phyloP scores from a whole-genome alignment of 352 stramenopile genomes.

The Phytophthora uliginosa region DNA sequence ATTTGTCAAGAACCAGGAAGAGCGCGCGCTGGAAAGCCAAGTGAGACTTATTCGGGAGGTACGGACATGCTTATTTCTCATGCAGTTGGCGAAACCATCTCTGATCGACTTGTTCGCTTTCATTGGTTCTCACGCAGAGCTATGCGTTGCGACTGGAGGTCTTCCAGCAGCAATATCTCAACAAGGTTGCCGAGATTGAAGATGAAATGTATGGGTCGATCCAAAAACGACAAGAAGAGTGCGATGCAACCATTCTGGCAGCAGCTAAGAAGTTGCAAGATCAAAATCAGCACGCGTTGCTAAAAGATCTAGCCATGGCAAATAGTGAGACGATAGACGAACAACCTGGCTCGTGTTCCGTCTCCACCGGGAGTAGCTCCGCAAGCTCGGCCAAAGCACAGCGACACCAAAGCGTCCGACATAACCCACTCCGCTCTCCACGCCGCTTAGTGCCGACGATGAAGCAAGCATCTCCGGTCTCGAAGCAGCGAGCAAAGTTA shows the following conservation, averaged over 20 bases:
- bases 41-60: constrained; percentile 65
- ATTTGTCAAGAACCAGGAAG: constrained; percentile 64
- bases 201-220: constrained; percentile 61
- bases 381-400: constrained; percentile 14
- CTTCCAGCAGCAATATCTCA: constrained; percentile 72
- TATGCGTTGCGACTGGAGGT: constrained; percentile 65
- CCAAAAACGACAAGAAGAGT: constrained; percentile 49
- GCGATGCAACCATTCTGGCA: constrained; percentile 46
- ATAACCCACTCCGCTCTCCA: constrained; percentile 12
- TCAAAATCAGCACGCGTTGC: constrained; percentile 44
- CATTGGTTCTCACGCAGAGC: constrained; percentile 34
- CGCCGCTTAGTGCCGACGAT: neutral
- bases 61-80: neutral
- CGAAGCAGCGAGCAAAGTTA: constrained; percentile 65
- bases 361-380: constrained; percentile 27
- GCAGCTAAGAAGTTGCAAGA: constrained; percentile 60
- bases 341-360: constrained; percentile 7
- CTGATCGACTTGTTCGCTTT: neutral
- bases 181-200: constrained; percentile 64
- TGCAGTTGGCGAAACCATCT: neutral
- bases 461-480: constrained; percentile 49
- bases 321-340: constrained; percentile 14
- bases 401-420: constrained; percentile 4
- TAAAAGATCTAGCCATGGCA: constrained; percentile 28
- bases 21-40: constrained; percentile 55